Conservation (phyloP, 2,329 filamentous ascomycete species). For the Teratosphaeria epicoccoides region DNA sequence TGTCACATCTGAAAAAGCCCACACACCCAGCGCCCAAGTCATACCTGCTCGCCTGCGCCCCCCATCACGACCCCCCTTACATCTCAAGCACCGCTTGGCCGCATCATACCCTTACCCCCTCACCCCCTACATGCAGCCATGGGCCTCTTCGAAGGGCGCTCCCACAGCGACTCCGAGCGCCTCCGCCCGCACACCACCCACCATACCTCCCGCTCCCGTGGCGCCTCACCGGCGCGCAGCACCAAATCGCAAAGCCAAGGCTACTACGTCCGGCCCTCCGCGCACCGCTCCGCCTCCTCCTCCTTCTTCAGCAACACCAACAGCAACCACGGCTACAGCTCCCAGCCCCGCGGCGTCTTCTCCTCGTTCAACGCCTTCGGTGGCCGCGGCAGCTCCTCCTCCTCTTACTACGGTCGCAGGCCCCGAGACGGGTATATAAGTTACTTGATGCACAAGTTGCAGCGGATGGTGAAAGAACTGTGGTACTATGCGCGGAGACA, state of each 20-base stretch:
- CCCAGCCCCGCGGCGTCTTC: constrained; percentile 20
- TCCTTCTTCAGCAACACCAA: constrained; percentile 14
- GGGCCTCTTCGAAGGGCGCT: constrained; percentile 25
- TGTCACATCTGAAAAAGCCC: not conserved
- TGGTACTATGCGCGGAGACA: constrained; percentile 71
- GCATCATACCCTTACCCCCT: too few relatives aligned
- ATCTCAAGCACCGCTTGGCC: not conserved
- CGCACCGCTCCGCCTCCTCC: constrained; percentile 8
- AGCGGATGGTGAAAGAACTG: constrained; percentile 69
- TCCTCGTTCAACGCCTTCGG: constrained; percentile 25
- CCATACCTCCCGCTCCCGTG: constrained; percentile 8
- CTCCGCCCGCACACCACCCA: constrained; percentile 5
- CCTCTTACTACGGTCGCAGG: constrained; percentile 65
- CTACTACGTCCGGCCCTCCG: constrained; percentile 18
- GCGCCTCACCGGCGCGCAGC: constrained; percentile 7
- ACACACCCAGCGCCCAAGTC: not conserved
- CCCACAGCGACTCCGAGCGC: constrained; percentile 17
- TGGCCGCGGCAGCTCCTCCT: constrained; percentile 30
- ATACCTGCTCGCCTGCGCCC: not conserved
- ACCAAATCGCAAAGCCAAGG: constrained; percentile 7
- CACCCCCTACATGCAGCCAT: constrained; percentile 12
- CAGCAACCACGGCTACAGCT: not conserved
- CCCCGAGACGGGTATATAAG: constrained; percentile 70
- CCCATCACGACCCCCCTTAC: too few relatives aligned
- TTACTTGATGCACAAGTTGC: constrained; percentile 63